Evolutionary conservation across 2,329 filamentous ascomycete species (phyloP), one percentile per base, ranked within the genome.

Genomic region (Dactylellina parvicollis): DNA sequence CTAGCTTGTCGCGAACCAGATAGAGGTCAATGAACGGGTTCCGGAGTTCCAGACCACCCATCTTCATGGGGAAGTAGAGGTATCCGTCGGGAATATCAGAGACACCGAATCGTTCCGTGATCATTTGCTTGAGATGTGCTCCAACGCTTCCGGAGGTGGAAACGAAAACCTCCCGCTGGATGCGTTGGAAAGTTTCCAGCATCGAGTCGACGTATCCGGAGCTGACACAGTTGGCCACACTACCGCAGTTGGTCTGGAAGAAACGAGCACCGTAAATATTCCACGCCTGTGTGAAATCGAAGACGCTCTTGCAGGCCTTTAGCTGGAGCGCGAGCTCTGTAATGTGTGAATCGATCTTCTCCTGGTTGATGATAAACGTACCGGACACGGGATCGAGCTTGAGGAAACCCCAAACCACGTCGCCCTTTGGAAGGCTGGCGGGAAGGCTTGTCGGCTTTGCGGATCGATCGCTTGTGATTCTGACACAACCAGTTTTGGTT

Each of bases 321-420:
- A 90, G 83, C 75, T 90, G 88, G 2, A 82, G 83, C 28, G 82
- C 82, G 1, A 90, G 83, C 77, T 90, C 87, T 1, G 81, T 78
- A 62, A 89, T 85, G 75, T 90, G 88, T 18, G 81, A 79, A 74
- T 88, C 84, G 0, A 90, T 86, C 80, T 86, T 83, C 0, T 75
- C 70, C 75, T 87, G 84, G 75, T 89, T 85, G 60, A 90, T 88
- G 55, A 85, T 79, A 75, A 89, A 90, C 5, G 81, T 82, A 5
- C 85, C 85, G 0, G 83, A 81, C 22, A 80, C 74, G 0, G 85
- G 80, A 38, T 88, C 85, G 3, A 90, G 81, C 38, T 81, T 81
- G 20, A 90, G 81, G 76, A 88, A 87, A 0, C 86, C 87, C 86
- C 86, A 88, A 32, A 83, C 81, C 30, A 88, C 84, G 5, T 84